Evolutionary conservation across 106 monocot genomes (phyloP).

Genomic region (Ottelia alismoides): DNA sequence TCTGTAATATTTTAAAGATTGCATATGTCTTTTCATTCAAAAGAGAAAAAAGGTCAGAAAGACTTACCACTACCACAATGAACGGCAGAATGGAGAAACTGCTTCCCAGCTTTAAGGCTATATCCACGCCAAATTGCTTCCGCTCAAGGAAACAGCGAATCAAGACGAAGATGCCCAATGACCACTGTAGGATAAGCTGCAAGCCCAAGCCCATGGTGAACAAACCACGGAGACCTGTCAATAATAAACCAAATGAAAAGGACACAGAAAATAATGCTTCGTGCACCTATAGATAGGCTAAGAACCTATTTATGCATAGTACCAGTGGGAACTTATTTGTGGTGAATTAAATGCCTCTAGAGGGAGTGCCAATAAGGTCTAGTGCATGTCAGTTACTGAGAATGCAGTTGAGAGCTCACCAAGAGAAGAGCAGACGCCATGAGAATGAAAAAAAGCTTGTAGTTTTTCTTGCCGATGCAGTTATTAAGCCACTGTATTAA

Average conservation of each 20-base stretch:
- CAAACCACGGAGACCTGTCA: slow-evolving; percentile 77
- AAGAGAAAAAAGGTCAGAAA: background rate
- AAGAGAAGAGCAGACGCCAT: slow-evolving; percentile 77
- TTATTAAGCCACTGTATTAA: slow-evolving; percentile 89
- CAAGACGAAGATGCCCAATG: slow-evolving; percentile 62
- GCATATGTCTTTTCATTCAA: too few species aligned
- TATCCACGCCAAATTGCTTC: slow-evolving; percentile 42
- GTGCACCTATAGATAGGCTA: background rate
- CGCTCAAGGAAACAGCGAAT: slow-evolving; percentile 65
- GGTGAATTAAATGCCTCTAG: too few species aligned
- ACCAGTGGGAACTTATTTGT: too few species aligned
- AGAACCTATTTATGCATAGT: background rate
- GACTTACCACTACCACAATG: slow-evolving; percentile 71
- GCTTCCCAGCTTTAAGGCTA: slow-evolving; percentile 77
- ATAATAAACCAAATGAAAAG: slow-evolving; percentile 72
- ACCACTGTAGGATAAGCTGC: slow-evolving; percentile 96
- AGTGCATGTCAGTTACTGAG: too few species aligned
- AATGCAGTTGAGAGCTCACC: too few species aligned
- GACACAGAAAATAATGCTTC: slow-evolving; percentile 22
- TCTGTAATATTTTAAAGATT: too few species aligned
- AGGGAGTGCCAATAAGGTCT: too few species aligned
- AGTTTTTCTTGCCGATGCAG: slow-evolving; percentile 88
- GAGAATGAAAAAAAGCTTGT: slow-evolving; percentile 61
- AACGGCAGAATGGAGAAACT: slow-evolving; percentile 91
- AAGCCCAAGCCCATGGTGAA: slow-evolving; percentile 58